A percentile compares a stretch with the other conserved stretches of the same genome.
These are phyloP conservation scores for Singerocomus inundabilis DNA, from an alignment of 1,284 basidiomycete species.

Conservation along the genomic window DNA sequence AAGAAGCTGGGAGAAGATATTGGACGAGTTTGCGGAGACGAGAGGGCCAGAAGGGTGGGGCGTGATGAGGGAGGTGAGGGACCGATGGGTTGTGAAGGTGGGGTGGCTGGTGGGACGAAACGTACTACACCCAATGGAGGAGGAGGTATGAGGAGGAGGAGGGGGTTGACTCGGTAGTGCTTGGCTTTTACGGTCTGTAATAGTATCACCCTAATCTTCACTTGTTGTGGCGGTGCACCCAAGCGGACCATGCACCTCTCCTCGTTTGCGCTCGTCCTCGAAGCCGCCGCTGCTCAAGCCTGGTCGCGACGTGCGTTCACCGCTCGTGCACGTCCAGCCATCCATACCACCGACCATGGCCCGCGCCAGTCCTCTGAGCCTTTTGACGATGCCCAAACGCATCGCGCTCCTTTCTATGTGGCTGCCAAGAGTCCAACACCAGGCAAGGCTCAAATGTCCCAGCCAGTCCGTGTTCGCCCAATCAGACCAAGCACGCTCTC, in stretches of 20 bases:
- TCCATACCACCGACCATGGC: not conserved
- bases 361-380: constrained; percentile 39
- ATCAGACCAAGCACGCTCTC: constrained; percentile 14
- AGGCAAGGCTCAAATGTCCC: not conserved
- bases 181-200: not conserved
- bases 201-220: not conserved
- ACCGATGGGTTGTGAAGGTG: constrained; percentile 68
- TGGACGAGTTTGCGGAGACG: constrained; percentile 62
- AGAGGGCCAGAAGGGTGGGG: constrained; percentile 48
- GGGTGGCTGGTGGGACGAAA: constrained; percentile 74
- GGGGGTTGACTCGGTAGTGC: too few relatives aligned
- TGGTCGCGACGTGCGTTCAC: too few relatives aligned
- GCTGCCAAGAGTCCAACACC: not conserved
- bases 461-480: constrained; percentile 1
- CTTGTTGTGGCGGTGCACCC: too few relatives aligned
- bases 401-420: not conserved
- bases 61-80: constrained; percentile 58
- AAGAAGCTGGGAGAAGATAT: constrained; percentile 58
- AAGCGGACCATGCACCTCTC: too few relatives aligned
- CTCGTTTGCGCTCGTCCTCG: too few relatives aligned
- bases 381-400: constrained; percentile 21
- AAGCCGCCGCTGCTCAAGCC: too few relatives aligned
- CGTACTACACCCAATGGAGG: constrained; percentile 55
- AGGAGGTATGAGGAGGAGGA: constrained; percentile 28
- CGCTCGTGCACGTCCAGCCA: too few relatives aligned